phyloP scores from a whole-genome alignment of 2,329 filamentous ascomycete genomes.

The Bimuria novae-zelandiae region DNA sequence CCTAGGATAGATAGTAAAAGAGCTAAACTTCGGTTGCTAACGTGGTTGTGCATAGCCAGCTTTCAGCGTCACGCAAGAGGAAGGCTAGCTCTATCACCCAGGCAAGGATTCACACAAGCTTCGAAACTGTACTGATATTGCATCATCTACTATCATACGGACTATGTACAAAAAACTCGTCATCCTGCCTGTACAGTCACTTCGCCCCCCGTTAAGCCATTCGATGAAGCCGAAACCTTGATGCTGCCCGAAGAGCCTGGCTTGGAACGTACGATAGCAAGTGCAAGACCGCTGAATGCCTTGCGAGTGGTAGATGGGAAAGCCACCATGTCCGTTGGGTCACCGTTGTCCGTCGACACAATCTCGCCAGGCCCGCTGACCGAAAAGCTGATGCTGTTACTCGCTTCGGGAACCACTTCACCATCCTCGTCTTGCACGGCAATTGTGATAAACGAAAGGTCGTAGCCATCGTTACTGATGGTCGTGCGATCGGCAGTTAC shows the following conservation, averaged over 20 bases:
- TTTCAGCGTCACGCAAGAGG: too few relatives aligned
- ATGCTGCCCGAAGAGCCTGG: constrained; percentile 14
- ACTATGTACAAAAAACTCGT: neutral
- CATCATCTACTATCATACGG: too few relatives aligned
- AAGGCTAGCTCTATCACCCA: too few relatives aligned
- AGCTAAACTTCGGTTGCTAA: too few relatives aligned
- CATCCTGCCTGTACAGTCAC: constrained; percentile 5
- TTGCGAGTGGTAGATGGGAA: constrained; percentile 29
- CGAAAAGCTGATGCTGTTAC: constrained; percentile 42
- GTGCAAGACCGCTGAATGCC: constrained; percentile 31
- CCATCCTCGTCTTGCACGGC: constrained; percentile 53
- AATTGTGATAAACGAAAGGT: constrained; percentile 55
- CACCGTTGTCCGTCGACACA: constrained; percentile 55
- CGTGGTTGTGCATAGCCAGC: too few relatives aligned
- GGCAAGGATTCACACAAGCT: too few relatives aligned
- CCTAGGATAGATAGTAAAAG: too few relatives aligned
- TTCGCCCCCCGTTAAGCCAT: constrained; percentile 5
- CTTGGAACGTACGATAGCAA: constrained; percentile 25
- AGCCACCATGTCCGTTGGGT: constrained; percentile 34
- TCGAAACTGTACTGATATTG: too few relatives aligned
- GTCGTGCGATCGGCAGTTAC: constrained; percentile 49
- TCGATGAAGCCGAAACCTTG: constrained; percentile 24
- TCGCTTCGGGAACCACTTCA: constrained; percentile 51
- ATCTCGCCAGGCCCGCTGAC: constrained; percentile 28
- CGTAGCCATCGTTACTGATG: constrained; percentile 50